phyloP scores from a whole-genome alignment of 2,329 filamentous ascomycete species.

The Talaromyces marneffei region DNA sequence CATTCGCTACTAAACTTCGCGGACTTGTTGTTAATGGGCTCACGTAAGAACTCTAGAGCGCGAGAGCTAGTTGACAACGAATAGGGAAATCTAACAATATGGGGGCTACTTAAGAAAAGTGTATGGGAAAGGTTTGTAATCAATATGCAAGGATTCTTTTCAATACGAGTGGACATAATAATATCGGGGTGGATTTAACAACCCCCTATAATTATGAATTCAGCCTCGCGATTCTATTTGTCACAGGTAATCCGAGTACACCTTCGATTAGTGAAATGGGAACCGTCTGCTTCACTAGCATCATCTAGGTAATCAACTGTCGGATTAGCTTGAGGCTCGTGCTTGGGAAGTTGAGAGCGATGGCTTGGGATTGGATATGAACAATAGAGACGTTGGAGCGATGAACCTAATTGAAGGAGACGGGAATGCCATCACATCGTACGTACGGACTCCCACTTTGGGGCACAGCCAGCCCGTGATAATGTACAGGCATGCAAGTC shows the following conservation, averaged over 20 bases:
- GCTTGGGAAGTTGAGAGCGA: not conserved
- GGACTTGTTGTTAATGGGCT: too few relatives aligned
- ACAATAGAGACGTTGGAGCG: not conserved
- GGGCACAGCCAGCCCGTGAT: not conserved
- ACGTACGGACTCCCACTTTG: not conserved
- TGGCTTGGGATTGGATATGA: not conserved
- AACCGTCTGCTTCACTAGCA: not conserved
- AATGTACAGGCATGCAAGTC: not conserved
- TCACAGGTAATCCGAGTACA: not conserved
- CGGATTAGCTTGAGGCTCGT: not conserved
- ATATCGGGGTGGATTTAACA: too few relatives aligned
- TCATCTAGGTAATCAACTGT: not conserved
- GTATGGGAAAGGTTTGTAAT: too few relatives aligned
- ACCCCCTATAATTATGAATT: too few relatives aligned
- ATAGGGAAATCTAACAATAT: too few relatives aligned
- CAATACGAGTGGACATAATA: too few relatives aligned
- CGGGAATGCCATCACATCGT: not conserved
- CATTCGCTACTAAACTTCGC: too few relatives aligned
- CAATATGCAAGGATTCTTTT: too few relatives aligned
- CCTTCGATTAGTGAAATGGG: not conserved
- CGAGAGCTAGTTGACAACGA: too few relatives aligned
- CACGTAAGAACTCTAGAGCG: too few relatives aligned
- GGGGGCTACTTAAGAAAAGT: too few relatives aligned
- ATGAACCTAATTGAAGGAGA: conserved; percentile 1
- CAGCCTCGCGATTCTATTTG: not conserved